Conservation (phyloP, 2,329 filamentous ascomycete genomes). For the Colletotrichum phormii region DNA sequence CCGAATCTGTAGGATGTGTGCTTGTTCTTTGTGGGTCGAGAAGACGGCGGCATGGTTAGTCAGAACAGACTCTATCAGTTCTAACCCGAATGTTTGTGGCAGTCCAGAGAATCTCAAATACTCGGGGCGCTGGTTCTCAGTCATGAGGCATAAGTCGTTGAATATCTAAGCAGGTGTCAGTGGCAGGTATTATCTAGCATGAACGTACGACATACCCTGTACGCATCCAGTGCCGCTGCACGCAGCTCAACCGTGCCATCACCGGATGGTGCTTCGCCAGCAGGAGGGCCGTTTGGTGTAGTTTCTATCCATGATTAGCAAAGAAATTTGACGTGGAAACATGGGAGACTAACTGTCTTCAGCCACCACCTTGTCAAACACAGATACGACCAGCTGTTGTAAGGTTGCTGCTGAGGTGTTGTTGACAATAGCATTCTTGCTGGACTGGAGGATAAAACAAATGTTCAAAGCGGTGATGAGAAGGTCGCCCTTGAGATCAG, state of each 20-base stretch:
- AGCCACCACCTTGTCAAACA: constrained; percentile 89
- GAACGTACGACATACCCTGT: constrained; percentile 64
- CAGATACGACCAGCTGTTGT: constrained; percentile 90
- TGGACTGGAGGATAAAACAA: constrained; percentile 90
- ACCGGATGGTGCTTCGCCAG: constrained; percentile 75
- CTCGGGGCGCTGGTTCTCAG: constrained; percentile 84
- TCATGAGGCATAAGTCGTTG: constrained; percentile 88
- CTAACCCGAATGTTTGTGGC: constrained; percentile 85
- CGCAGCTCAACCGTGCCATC: constrained; percentile 75
- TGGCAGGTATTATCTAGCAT: not conserved
- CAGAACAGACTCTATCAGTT: constrained; percentile 91
- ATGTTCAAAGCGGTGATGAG: constrained; percentile 87
- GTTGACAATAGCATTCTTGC: constrained; percentile 93
- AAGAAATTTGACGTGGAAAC: not conserved
- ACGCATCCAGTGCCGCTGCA: constrained; percentile 86
- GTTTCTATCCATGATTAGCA: constrained; percentile 50
- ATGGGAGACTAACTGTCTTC: constrained; percentile 76
- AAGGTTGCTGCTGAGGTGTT: constrained; percentile 97
- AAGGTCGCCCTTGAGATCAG: constrained; percentile 82
- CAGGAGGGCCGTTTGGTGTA: constrained; percentile 63
- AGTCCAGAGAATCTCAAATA: constrained; percentile 85
- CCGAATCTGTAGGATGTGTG: constrained; percentile 78
- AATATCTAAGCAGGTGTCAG: constrained; percentile 69
- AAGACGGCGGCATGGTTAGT: constrained; percentile 88
- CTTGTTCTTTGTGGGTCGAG: constrained; percentile 81